Conservation (phyloP, 768 basidiomycete genomes). For the Grammothele lineata region DNA sequence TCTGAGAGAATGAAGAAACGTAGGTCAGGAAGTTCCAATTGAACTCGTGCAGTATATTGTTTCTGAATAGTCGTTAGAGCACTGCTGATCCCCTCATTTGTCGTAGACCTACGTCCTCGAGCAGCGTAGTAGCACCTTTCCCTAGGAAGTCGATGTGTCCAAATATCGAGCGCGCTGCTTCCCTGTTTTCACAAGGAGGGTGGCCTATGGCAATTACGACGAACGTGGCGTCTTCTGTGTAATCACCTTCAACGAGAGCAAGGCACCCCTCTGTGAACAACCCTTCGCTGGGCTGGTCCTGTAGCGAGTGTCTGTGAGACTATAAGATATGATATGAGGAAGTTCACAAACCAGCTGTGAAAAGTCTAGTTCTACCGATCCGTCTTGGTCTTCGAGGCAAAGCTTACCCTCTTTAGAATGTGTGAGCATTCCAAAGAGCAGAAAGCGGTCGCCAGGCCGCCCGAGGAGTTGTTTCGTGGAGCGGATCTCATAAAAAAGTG, state of each 20-base stretch:
- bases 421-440: constrained; percentile 89
- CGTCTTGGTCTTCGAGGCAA: constrained; percentile 92
- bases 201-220: constrained; percentile 94
- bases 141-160: constrained; percentile 97
- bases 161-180: constrained; percentile 86
- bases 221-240: constrained; percentile 86
- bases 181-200: constrained; percentile 91
- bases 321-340: too few relatives aligned
- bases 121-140: constrained; percentile 83
- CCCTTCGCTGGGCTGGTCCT: constrained; percentile 91
- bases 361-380: constrained; percentile 83
- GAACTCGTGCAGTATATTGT: constrained; percentile 57
- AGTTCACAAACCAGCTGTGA: constrained; percentile 64
- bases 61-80: constrained; percentile 34
- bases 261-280: constrained; percentile 96
- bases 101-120: constrained; percentile 73
- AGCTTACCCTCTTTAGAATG: constrained; percentile 88
- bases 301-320: background rate
- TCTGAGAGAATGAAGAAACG: constrained; percentile 95
- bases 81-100: too few relatives aligned
- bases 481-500: constrained; percentile 54
- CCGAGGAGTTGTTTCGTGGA: constrained; percentile 96
- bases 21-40: constrained; percentile 67
- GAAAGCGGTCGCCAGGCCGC: constrained; percentile 82
- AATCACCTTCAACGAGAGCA: constrained; percentile 93